Percentiles rank a stretch among this genome's conserved stretches.
Evolutionary conservation across 768 basidiomycete genomes (phyloP).

Genomic region (Russula ochroleuca): DNA sequence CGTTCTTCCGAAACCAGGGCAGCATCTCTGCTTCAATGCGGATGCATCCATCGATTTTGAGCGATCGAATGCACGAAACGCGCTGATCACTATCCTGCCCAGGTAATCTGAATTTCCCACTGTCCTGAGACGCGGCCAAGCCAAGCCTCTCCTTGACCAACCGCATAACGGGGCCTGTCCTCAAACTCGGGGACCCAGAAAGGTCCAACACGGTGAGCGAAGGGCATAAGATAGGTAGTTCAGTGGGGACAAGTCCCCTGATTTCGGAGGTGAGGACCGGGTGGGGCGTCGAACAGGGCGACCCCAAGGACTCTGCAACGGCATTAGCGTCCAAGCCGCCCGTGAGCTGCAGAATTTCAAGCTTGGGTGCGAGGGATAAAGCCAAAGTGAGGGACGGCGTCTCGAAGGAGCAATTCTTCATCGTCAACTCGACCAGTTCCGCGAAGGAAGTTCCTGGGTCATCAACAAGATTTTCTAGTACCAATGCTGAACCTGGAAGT

Average conservation of each 20-base stretch:
- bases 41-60: conserved; percentile 23
- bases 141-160: conserved; percentile 21
- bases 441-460: conserved; percentile 19
- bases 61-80: conserved; percentile 13
- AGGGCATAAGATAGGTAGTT: conserved; percentile 23
- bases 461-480: conserved; percentile 1
- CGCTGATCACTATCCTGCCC: conserved; percentile 3
- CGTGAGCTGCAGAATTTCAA: conserved; percentile 14
- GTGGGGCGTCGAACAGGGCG: not conserved
- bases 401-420: conserved; percentile 3
- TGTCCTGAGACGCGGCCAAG: conserved; percentile 2
- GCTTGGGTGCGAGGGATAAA: conserved; percentile 3
- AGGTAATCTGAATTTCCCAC: conserved; percentile 11
- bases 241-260: not conserved
- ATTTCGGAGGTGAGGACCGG: not conserved
- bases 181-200: conserved; percentile 16
- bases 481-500: not conserved
- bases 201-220: conserved; percentile 20
- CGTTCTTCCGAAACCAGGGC: conserved; percentile 25
- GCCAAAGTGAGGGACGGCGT: not conserved
- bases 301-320: conserved; percentile 11
- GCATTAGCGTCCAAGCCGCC: conserved; percentile 4
- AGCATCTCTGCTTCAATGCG: conserved; percentile 25
- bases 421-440: conserved; percentile 20
- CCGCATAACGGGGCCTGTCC: conserved; percentile 24